Base-by-base conservation (phyloP, 805 yeast genomes). In the Danielozyma ontarioensis region DNA sequence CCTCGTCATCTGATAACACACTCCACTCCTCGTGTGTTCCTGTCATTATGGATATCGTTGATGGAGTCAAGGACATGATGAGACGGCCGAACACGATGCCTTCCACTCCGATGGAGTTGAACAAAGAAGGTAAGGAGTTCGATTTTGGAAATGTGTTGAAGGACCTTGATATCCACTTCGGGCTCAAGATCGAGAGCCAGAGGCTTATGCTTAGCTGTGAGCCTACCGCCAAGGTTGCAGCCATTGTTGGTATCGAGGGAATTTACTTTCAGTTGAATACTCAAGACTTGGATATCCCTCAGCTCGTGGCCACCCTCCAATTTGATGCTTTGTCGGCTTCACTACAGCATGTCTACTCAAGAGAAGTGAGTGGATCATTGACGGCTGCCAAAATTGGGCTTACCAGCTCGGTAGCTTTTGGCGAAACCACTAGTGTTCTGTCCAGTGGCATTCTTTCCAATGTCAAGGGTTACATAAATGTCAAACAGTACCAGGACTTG, bases 191-290 rank as follows among this genome's bases (percentile, higher is more conserved):
- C 33, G 88, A 78, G 14, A 74, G 79, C 22, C 98, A 93, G 52
- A 74, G 73, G 28, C 53, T 93, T 15, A 73, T 83, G 2, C 63
- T 93, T 33, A 83, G 95, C 44, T 93, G 98, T 68, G 90, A 85
- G 40, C 98, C 98, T 1, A 80, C 80, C 13, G 97, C 97, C 0
- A 87, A 85, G 51, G 93, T 93, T 2, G 88, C 87, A 25, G 94
- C 97, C 0, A 75, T 83, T 23, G 80, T 87, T 12, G 83, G 87
- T 5, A 71, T 81, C 15, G 82, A 78, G 14, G 80, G 82, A 0
- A 72, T 86, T n/a, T 73, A 69, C 15, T 44, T 86, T 23, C 74
- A 76, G 31, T 42, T 82, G 6, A 72, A 73, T 27, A 65, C 85
- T 1, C 72, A 74, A 28, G 64, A 63, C 6, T 15, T 28, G 3